Base-by-base conservation (phyloP, 129 eudicot species). In the Lactuca saligna region DNA sequence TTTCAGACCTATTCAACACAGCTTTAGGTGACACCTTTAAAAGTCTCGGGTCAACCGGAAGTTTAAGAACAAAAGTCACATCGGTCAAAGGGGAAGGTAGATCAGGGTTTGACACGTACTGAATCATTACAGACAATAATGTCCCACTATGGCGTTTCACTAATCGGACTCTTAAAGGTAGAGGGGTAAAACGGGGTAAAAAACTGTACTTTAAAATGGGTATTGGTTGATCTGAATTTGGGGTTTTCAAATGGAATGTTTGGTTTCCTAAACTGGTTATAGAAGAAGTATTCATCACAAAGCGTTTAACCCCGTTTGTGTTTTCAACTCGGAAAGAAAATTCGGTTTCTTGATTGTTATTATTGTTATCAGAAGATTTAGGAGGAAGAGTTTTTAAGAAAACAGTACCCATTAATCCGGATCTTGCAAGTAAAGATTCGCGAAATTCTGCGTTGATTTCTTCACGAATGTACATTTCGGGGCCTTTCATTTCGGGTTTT, bases 1-100 rank as follows among this genome's bases (percentile, higher is more conserved):
- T 89, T 58, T 89, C 99, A 11, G 99, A 79, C 74, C 99, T 83
- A 67, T 89, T 93, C 72, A 93, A 73, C 63, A 93, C 81, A 16
- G 93, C 99, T 78, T 93, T 93, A 0, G 99, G 99, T 9, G 97
- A 83, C 35, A 89, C 97, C 59, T 89, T 73, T 10, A 89, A 75
- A 6, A 89, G 76, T 7, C 88, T 79, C 6, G 99, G 99, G 72
- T 93, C 97, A 64, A 93, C 95, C 2, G 99, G 97, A 54, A 93
- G 84, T 71, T 87, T 93, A 68, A 93, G 75, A 59, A 80, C 74
- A 80, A 93, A 81, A 14, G 95, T 89, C 51, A 93, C 97, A 49
- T 93, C 80, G 33, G 69, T 89, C 72, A 93, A 71, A 29, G 99
- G 97, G 0, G 61, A 82, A 0, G 90, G 84, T 50, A 89, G 51